phyloP scores from a whole-genome alignment of 1,139 yeast genomes.

The Meyerozyma sp. region DNA sequence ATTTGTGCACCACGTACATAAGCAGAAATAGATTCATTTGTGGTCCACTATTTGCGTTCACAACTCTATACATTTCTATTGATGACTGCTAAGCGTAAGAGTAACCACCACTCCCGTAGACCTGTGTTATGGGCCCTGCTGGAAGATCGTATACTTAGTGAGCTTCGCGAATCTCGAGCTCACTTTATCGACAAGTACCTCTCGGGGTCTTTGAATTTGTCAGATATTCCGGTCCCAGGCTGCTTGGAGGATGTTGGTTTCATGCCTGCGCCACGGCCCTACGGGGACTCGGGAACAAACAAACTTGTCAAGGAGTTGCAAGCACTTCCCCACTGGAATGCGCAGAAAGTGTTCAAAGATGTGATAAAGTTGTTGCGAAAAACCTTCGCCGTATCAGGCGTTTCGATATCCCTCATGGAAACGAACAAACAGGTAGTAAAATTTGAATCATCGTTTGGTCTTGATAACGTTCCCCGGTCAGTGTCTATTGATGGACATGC shows the following conservation, averaged over 20 bases:
- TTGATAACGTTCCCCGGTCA: conserved; percentile 46
- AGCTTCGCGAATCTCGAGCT: neutral
- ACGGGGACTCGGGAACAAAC: conserved; percentile 37
- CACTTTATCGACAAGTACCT: conserved; percentile 10
- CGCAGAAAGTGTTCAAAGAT: conserved; percentile 33
- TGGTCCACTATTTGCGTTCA: neutral
- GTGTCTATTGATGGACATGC: conserved; percentile 66
- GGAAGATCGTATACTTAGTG: neutral
- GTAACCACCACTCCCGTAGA: neutral
- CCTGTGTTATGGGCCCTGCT: neutral
- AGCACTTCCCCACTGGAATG: conserved; percentile 48
- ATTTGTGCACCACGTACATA: neutral
- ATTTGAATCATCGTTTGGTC: conserved; percentile 40
- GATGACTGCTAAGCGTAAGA: neutral
- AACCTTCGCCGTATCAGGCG: conserved; percentile 42
- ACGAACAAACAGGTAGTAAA: conserved; percentile 43
- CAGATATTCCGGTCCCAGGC: conserved; percentile 51
- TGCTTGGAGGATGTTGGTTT: conserved; percentile 44
- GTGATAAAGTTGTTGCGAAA: conserved; percentile 26
- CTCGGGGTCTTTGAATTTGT: conserved; percentile 52
- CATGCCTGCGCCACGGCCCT: conserved; percentile 57
- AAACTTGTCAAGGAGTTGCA: conserved; percentile 38
- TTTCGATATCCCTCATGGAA: conserved; percentile 54
- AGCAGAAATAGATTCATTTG: neutral
- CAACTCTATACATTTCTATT: neutral